Evolutionary conservation across 257 asterid species (phyloP), one percentile per base, ranked within the genome.

Genomic region (Oldenlandia corymbosa): DNA sequence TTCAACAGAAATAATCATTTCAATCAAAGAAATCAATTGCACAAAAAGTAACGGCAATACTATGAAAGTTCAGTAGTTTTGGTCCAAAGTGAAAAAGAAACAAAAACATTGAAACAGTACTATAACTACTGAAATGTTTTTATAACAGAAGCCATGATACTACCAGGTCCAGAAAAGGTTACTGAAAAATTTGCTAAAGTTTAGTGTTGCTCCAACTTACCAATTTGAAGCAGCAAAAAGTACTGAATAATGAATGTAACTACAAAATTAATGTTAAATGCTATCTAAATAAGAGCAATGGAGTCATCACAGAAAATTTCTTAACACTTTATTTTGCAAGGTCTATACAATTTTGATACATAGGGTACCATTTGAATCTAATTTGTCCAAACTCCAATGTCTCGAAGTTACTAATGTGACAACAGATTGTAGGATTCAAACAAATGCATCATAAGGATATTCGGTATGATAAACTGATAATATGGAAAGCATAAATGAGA

Each of bases 91-190:
- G 0, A 32, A 39, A 9, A 18, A 27, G 7, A 52, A 51, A 13
- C 7, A n/a, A 32, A 24, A n/a, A 39, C 41, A 43, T 8, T 36
- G n/a, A 42, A 26, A 20, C 31, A 32, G 31, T 3, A n/a, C 12
- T 28, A 62, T 46, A 57, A 18, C 14, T 54, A 16, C 60, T 55
- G 60, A 6, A 26, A n/a, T n/a, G n/a, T n/a, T n/a, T n/a, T 56
- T 32, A 26, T 32, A 14, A 57, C 31, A 58, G 53, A 20, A 32
- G n/a, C 31, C 7, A 8, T 30, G 11, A 14, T 14, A 36, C 3
- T 36, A 34, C 4, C 39, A 34, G 39, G 10, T 34, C n/a, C 18
- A 23, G 28, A 30, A 23, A 56, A 11, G 45, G n/a, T 4, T n/a
- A 17, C 8, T 56, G 1, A 37, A 7, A 31, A 27, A 11, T 31